phyloP scores from a whole-genome alignment of 1,139 yeast genomes.

The Sugiyamaella novakii region DNA sequence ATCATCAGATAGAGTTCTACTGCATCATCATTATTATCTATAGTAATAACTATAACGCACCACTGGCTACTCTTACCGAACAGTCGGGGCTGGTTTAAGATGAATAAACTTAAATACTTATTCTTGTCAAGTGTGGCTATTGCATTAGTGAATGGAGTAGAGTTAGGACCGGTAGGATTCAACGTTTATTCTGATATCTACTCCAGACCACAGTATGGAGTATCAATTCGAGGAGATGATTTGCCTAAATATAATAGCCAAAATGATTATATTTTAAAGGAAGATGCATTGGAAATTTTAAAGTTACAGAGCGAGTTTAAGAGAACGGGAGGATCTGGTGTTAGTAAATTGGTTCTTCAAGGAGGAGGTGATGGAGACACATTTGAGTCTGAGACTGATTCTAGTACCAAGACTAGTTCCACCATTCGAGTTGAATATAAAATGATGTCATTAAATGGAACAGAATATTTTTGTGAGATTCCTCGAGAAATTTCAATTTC shows the following conservation, averaged over 20 bases:
- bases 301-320: background rate
- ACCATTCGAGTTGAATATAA: constrained; percentile 14
- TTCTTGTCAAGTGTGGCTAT: background rate
- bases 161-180: constrained; percentile 19
- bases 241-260: background rate
- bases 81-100: background rate
- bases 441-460: constrained; percentile 23
- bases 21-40: too few species aligned
- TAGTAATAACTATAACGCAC: too few species aligned
- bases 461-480: constrained; percentile 25
- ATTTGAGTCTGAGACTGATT: too few species aligned
- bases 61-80: too few species aligned
- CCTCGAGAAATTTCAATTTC: constrained; percentile 15
- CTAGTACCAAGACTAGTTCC: background rate
- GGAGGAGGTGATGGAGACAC: background rate
- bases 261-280: constrained; percentile 7
- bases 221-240: constrained; percentile 15
- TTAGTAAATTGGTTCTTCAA: background rate
- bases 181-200: constrained; percentile 28
- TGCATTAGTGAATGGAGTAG: constrained; percentile 2
- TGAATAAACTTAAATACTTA: background rate
- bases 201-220: constrained; percentile 28
- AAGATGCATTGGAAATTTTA: constrained; percentile 14
- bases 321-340: background rate
- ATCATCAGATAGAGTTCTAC: too few species aligned